These are phyloP conservation scores for Cladosporium halotolerans DNA, from an alignment of 2,329 filamentous ascomycete species.

Conservation along the genomic window DNA sequence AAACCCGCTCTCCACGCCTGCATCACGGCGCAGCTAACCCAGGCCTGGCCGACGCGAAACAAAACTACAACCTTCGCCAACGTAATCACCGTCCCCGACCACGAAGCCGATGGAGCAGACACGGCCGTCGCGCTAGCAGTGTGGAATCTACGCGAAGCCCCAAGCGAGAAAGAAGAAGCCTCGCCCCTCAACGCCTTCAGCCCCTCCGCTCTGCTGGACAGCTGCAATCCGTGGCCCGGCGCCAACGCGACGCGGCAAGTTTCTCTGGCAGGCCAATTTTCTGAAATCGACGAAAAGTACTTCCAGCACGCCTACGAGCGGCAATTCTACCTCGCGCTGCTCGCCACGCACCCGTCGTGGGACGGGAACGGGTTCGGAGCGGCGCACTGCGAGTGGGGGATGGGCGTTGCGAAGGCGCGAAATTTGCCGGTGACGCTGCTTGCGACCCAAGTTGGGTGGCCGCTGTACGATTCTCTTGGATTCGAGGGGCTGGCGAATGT, in stretches of 20 bases:
- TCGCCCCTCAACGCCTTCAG: background rate
- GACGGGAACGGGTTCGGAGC: conserved; percentile 10
- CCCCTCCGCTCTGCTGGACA: background rate
- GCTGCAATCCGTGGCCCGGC: background rate
- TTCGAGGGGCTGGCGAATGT: conserved; percentile 4
- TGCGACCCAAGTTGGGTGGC: conserved; percentile 3
- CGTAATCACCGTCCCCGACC: background rate
- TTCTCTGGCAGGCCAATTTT: background rate
- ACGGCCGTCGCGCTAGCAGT: background rate
- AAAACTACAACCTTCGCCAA: background rate
- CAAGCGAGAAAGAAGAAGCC: background rate
- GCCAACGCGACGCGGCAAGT: background rate
- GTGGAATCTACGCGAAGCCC: background rate
- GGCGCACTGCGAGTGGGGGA: background rate
- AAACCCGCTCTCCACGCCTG: background rate
- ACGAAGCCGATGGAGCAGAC: background rate
- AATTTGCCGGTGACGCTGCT: background rate
- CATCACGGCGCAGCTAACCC: background rate
- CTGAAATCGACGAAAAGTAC: background rate
- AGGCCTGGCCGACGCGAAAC: background rate
- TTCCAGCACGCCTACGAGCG: background rate
- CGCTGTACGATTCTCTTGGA: conserved; percentile 1
- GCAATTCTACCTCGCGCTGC: conserved; percentile 8
- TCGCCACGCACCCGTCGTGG: conserved; percentile 11
- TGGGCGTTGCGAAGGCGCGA: background rate